Evolutionary conservation across 1,284 basidiomycete genomes (phyloP).

Genomic region (Ceraceosorus guamensis): DNA sequence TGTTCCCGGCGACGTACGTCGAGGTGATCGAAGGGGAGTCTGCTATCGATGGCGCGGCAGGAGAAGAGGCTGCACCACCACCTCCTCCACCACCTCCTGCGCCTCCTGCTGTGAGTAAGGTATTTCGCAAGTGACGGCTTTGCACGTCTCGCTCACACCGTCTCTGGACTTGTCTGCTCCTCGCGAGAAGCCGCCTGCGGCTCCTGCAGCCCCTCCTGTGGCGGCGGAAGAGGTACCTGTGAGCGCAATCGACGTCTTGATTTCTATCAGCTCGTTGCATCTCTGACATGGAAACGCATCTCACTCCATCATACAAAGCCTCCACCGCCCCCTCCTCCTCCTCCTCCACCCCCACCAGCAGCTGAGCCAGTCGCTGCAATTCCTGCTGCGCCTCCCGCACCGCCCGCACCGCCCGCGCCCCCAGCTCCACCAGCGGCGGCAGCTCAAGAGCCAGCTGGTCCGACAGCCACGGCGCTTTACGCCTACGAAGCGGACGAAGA

Average conservation of each 20-base stretch:
- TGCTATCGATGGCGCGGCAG: too few relatives aligned
- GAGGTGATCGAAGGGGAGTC: constrained; percentile 28
- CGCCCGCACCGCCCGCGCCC: constrained; percentile 13
- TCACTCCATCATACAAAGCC: too few relatives aligned
- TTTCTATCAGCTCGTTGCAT: too few relatives aligned
- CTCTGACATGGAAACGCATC: too few relatives aligned
- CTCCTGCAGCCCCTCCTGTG: too few relatives aligned
- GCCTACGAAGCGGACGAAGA: constrained; percentile 47
- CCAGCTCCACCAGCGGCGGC: constrained; percentile 7
- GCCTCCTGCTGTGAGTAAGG: too few relatives aligned
- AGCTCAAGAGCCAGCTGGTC: constrained; percentile 8
- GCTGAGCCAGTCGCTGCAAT: constrained; percentile 4
- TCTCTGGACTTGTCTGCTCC: too few relatives aligned
- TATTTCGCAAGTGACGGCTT: too few relatives aligned
- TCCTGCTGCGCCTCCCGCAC: constrained; percentile 8
- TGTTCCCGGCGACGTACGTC: constrained; percentile 46
- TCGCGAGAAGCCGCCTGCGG: too few relatives aligned
- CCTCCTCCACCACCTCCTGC: constrained; percentile 14
- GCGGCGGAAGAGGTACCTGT: too few relatives aligned
- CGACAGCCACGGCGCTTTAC: constrained; percentile 41
- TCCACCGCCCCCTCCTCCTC: constrained; percentile 13
- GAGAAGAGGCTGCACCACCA: constrained; percentile 1
- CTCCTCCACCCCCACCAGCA: constrained; percentile 13
- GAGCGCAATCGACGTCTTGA: too few relatives aligned
- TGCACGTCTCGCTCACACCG: too few relatives aligned